Base-by-base conservation (phyloP, 2,329 filamentous ascomycete species). In the Tolypocladium tundrense region DNA sequence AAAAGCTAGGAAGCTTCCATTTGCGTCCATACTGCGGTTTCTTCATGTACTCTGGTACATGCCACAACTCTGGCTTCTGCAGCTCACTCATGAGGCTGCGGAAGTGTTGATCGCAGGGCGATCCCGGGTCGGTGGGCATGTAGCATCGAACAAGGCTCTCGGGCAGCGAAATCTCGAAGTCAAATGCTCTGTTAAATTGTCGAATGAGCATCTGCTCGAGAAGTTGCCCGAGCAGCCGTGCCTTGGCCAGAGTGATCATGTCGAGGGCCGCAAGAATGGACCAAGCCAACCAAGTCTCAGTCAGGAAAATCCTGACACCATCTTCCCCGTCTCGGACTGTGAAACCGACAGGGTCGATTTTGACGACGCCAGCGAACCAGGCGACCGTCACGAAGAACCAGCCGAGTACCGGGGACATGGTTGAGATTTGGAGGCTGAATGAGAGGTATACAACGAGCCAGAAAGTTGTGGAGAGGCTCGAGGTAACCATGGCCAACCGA, bases 81-180 rank as follows among this genome's bases (percentile, higher is more conserved):
- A 27, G 27, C 43, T 48, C 54, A 24, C 0, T 56, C 37, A 39
- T 43, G 24, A 33, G 48, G 8, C 31, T 6, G 42, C 52, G 50
- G n/a, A 11, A 51, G 51, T n/a, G 40, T 7, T 10, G 19, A 43
- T 59, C 41, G 54, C 21, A 10, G 6, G 50, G 19, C 14, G 61
- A 52, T 19, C 13, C 27, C 7, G 55, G 39, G 21, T 16, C 14
- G 2, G 57, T 55, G 24, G 60, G 60, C 39, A 53, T 59, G 31
- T 45, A 59, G 37, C 54, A 55, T 48, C 55, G 51, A 16, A 56
- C 13, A 13, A 58, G 53, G 31, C 35, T 41, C 16, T 60, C 60
- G 1, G 54, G 27, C 19, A 58, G 42, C 33, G 35, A 14, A 35
- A 58, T 24, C 14, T 63, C 55, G 40, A 56, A 27, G 39, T 59